Conservation (phyloP, 2,329 filamentous ascomycete genomes). For the Aspergillus aculeatinus region DNA sequence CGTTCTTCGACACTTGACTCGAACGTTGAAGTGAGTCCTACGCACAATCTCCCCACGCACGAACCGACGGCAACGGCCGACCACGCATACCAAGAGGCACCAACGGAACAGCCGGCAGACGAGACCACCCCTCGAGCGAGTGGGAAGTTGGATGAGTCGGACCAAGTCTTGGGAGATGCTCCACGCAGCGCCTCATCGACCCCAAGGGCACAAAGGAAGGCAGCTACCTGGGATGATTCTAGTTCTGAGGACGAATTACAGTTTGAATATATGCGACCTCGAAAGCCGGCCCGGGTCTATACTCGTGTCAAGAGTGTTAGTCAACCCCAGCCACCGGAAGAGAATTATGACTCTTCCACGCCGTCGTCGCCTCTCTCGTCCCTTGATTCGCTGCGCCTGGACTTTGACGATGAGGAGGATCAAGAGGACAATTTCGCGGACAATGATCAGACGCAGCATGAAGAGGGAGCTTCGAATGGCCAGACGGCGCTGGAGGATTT, state of each 20-base stretch:
- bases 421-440: background rate
- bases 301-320: constrained; percentile 5
- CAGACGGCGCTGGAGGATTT: constrained; percentile 3
- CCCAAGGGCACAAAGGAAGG: constrained; percentile 14
- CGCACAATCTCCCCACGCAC: background rate
- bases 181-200: constrained; percentile 13
- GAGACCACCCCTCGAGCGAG: constrained; percentile 1
- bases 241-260: constrained; percentile 39
- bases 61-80: background rate
- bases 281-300: constrained; percentile 12
- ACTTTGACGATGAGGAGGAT: constrained; percentile 1
- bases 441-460: background rate
- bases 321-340: constrained; percentile 9
- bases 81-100: background rate
- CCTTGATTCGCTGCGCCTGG: constrained; percentile 21
- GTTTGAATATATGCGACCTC: constrained; percentile 25
- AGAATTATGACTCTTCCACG: constrained; percentile 30
- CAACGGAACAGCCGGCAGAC: background rate
- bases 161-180: constrained; percentile 1
- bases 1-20: background rate
- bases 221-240: constrained; percentile 28
- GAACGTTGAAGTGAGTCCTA: background rate
- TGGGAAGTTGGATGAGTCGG: background rate
- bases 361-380: constrained; percentile 39
- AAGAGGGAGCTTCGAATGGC: background rate